Conservation (phyloP, 2,329 filamentous ascomycete genomes). For the Microdochium nivale region DNA sequence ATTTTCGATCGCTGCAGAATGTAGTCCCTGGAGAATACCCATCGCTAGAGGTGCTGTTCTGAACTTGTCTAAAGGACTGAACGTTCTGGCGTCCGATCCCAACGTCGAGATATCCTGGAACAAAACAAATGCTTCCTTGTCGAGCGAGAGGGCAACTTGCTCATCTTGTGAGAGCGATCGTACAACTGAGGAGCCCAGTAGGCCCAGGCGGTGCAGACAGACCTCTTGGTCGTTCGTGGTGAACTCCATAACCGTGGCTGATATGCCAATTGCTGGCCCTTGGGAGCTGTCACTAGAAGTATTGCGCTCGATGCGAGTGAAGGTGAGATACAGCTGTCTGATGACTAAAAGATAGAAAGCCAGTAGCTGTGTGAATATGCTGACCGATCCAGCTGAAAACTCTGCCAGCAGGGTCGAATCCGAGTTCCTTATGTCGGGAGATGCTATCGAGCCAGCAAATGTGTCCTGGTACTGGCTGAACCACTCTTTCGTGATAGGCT, state of each 20-base stretch:
- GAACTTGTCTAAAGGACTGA: slow-evolving; percentile 12
- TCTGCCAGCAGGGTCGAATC: neutral
- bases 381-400: neutral
- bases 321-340: slow-evolving; percentile 18
- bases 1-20: slow-evolving; percentile 11
- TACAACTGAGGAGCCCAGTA: slow-evolving; percentile 16
- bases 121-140: slow-evolving; percentile 12
- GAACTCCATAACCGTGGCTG: neutral
- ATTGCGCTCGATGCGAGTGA: slow-evolving; percentile 8
- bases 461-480: neutral
- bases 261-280: neutral
- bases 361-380: slow-evolving; percentile 7
- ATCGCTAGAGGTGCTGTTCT: slow-evolving; percentile 18
- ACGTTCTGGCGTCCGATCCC: neutral
- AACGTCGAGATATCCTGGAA: slow-evolving; percentile 7
- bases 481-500: slow-evolving; percentile 11
- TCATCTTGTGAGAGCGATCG: slow-evolving; percentile 13
- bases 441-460: neutral
- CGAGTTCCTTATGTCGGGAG: neutral
- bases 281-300: neutral
- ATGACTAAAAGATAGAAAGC: slow-evolving; percentile 18
- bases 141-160: slow-evolving; percentile 14
- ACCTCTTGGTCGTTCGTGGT: slow-evolving; percentile 9
- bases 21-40: slow-evolving; percentile 19
- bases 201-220: slow-evolving; percentile 16